phyloP scores from a whole-genome alignment of 192 early-diverging fungal species.

The Coemansia sp. region DNA sequence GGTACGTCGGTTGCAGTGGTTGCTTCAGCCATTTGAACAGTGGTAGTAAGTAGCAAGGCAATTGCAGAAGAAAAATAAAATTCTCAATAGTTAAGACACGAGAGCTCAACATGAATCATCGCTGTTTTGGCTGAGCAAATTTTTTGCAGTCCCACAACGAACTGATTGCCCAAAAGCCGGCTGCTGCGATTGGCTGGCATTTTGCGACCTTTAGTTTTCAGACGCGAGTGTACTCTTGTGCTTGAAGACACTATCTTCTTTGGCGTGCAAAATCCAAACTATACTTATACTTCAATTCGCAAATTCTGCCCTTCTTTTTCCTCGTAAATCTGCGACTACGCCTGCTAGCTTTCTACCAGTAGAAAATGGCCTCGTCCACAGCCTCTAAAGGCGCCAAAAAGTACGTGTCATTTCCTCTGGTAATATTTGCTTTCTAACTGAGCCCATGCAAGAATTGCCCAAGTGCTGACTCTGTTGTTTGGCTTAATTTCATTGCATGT shows the following conservation, averaged over 20 bases:
- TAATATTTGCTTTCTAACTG: too few species aligned
- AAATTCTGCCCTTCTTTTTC: not conserved
- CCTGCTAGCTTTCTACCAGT: not conserved
- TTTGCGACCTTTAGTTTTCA: not conserved
- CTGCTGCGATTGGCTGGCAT: not conserved
- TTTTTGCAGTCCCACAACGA: not conserved
- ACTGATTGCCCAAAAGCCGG: not conserved
- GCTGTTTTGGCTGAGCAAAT: not conserved
- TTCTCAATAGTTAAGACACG: not conserved
- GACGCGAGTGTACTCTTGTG: not conserved
- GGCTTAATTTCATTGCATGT: not conserved
- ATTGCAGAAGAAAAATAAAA: not conserved
- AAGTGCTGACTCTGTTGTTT: not conserved
- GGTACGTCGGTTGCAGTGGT: not conserved
- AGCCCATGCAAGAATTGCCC: not conserved
- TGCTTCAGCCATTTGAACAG: conserved; percentile 3
- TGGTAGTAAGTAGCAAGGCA: not conserved
- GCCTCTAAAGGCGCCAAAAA: conserved; percentile 24
- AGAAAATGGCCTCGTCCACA: conserved; percentile 10
- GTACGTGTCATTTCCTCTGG: conserved; percentile 8
- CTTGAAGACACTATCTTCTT: not conserved
- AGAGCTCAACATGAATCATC: not conserved
- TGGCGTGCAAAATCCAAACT: not conserved
- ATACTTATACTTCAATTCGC: not conserved
- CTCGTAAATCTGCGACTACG: not conserved